Evolutionary conservation across 179 eudicot species (phyloP).

Genomic region (Sideroxylon spinosum): DNA sequence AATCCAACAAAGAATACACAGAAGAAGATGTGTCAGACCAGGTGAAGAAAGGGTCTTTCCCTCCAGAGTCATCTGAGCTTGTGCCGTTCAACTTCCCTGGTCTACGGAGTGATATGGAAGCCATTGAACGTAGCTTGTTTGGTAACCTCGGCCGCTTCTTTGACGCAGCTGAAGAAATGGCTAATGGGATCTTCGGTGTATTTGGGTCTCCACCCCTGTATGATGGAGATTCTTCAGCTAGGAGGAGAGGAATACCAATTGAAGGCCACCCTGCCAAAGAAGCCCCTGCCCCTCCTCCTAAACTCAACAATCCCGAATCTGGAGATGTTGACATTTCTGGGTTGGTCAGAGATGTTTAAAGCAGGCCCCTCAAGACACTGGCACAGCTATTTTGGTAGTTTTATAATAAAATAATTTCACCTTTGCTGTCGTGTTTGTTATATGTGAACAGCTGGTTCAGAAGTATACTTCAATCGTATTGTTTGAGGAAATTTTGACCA

Average conservation of each 20-base stretch:
- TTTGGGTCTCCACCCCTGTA: conserved; percentile 41
- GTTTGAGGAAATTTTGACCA: too few species aligned
- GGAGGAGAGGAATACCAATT: conserved; percentile 40
- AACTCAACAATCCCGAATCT: conserved; percentile 22
- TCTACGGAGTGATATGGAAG: conserved; percentile 66
- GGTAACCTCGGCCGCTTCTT: conserved; percentile 60
- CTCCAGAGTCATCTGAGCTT: conserved; percentile 31
- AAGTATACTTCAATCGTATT: too few species aligned
- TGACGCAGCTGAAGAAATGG: conserved; percentile 76
- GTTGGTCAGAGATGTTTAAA: conserved; percentile 64
- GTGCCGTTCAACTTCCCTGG: conserved; percentile 62
- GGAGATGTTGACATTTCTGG: conserved; percentile 65
- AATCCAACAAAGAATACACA: conserved; percentile 73
- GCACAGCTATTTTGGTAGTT: not conserved
- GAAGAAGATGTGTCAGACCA: conserved; percentile 83
- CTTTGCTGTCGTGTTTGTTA: too few species aligned
- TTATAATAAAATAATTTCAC: not conserved
- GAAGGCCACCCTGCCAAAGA: conserved; percentile 35
- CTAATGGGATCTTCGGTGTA: conserved; percentile 43
- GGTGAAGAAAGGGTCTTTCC: conserved; percentile 43
- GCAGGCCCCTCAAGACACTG: not conserved
- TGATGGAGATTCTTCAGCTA: conserved; percentile 31
- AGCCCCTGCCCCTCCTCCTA: conserved; percentile 16
- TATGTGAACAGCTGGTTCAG: too few species aligned
- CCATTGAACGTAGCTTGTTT: conserved; percentile 56